Base-by-base conservation (phyloP, 805 yeast species). In the Cyberlindnera lachancei region DNA sequence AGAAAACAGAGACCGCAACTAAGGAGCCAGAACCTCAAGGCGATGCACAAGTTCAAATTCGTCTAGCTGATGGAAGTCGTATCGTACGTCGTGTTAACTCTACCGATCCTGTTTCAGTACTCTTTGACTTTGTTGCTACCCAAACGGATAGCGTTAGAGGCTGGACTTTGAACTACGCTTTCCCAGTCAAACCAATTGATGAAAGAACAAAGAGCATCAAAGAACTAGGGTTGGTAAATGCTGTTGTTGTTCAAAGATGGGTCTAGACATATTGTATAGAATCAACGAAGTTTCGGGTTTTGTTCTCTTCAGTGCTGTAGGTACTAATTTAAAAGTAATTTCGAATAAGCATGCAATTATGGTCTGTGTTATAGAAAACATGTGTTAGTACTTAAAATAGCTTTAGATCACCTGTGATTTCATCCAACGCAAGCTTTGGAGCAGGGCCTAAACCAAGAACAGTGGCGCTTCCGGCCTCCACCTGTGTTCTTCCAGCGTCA, bases 381-480 rank as follows among this genome's bases (percentile, higher is more conserved):
- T n/a, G n/a, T n/a, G n/a, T n/a, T n/a, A n/a, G 17, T 24, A 2
- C 18, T 44, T 58, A 86, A 50, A 82, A 85, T 37, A 90, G 62
- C 53, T 80, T 84, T 46, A 90, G 64, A 17, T 69, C 78, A 12
- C 84, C 79, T 1, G 97, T 88, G 34, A 90, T 75, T 52, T 78
- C 75, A 54, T 92, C 96, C 38, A 90, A 56, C 0, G 79, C 75
- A 0, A 68, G 45, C 43, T 78, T 84, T 15, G 97, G 96, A 14
- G 96, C 97, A 1, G 99, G 99, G 0, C 99, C 99, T 18, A 92
- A 55, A 1, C 97, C 98, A n/a, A 92, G 60, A 2, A 92, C 97
- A 0, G 98, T 92, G 3, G 94, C 94, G 37, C 92, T 79, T 1
- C 97, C 97, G 6, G 95, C 82, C n/a, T 85, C 94, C 31, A 92